Conservation (phyloP, 148 eudicot species). For the Chenopodium album region DNA sequence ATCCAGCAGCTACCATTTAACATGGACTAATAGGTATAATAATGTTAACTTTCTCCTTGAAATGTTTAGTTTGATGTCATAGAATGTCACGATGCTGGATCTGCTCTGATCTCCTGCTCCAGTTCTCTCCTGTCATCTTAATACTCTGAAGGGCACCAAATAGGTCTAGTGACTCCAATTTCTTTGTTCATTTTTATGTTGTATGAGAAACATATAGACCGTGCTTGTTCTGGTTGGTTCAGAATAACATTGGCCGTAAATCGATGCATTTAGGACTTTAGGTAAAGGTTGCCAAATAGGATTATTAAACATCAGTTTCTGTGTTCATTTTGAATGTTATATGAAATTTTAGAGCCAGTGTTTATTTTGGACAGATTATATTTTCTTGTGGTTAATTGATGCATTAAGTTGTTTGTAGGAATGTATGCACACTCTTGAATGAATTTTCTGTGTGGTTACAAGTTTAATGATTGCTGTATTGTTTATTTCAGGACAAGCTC, state of each 20-base stretch:
- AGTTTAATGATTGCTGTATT: not conserved
- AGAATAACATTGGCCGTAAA: too few relatives aligned
- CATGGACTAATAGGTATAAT: not conserved
- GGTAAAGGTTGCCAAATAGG: not conserved
- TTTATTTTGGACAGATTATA: not conserved
- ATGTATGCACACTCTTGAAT: not conserved
- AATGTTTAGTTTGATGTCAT: not conserved
- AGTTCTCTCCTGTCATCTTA: too few relatives aligned
- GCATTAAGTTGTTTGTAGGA: not conserved
- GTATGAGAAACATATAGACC: too few relatives aligned
- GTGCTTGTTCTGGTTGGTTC: too few relatives aligned
- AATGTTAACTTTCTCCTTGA: not conserved
- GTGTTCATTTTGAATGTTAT: not conserved
- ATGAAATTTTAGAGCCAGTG: not conserved
- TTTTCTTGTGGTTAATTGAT: not conserved
- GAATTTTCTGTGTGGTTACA: not conserved
- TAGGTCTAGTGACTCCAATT: too few relatives aligned
- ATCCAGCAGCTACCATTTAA: not conserved
- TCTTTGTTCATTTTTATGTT: too few relatives aligned
- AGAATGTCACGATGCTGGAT: not conserved
- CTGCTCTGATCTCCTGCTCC: too few relatives aligned
- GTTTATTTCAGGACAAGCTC: conserved; percentile 79
- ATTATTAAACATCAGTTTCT: not conserved
- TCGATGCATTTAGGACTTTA: too few relatives aligned
- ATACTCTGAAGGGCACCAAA: too few relatives aligned